Conservation (phyloP, 345 rosid genomes). For the Salix brachista region DNA sequence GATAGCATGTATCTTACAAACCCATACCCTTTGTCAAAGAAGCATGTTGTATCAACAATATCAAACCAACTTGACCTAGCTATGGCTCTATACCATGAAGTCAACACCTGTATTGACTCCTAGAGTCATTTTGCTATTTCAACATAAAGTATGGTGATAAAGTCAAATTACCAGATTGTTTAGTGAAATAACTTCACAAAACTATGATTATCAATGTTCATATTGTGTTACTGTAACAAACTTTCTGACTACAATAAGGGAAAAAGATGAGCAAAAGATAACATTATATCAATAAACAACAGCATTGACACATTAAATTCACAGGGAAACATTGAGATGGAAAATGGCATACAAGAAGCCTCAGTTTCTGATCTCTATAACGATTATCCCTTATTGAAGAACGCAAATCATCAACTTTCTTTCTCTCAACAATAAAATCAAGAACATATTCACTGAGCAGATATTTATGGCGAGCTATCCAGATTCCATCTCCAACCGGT, state of each 20-base stretch:
- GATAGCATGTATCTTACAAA: no score
- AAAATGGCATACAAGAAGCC: constrained; percentile 55
- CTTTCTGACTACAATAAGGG: no score
- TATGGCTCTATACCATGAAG: no score
- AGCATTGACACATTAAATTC: not conserved
- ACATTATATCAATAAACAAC: not conserved
- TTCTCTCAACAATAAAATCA: constrained; percentile 93
- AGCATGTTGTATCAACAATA: no score
- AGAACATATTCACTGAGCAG: constrained; percentile 64
- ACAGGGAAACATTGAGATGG: not conserved
- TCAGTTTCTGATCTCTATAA: constrained; percentile 82
- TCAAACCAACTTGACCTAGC: no score
- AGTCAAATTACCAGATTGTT: not conserved
- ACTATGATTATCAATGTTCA: not conserved
- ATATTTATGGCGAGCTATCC: constrained; percentile 84
- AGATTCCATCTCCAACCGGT: constrained; percentile 87
- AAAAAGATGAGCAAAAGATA: not conserved
- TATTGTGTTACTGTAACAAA: no score
- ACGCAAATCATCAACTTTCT: constrained; percentile 75
- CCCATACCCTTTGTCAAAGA: no score
- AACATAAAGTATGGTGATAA: not conserved
- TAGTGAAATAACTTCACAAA: not conserved
- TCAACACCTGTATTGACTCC: not conserved
- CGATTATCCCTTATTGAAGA: constrained; percentile 83
- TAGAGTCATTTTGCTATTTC: not conserved